These are phyloP conservation scores for Cucumis hystrix DNA, from an alignment of 306 rosid genomes.

Conservation along the genomic window DNA sequence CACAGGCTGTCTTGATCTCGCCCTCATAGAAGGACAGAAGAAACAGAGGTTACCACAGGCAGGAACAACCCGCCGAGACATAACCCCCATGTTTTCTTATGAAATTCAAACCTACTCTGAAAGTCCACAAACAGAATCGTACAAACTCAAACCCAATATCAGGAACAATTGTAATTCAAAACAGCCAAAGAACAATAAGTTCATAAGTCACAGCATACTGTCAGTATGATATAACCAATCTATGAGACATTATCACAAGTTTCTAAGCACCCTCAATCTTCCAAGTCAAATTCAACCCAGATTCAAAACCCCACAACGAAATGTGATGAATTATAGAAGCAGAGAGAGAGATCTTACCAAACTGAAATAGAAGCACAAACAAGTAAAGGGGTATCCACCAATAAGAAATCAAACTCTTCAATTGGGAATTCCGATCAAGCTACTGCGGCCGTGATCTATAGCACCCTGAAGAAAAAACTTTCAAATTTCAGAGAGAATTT, in stretches of 20 bases:
- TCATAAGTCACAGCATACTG: not conserved
- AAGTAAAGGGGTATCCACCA: not conserved
- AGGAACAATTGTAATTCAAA: not conserved
- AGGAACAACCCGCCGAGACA: conserved; percentile 97
- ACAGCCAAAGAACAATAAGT: not conserved
- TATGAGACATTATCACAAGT: not conserved
- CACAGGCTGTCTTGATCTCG: conserved; percentile 90
- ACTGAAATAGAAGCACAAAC: not conserved
- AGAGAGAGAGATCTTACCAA: conserved; percentile 4
- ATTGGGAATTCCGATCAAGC: conserved; percentile 3
- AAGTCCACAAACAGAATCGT: conserved; percentile 5
- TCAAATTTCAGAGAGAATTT: not conserved
- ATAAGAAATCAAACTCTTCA: not conserved
- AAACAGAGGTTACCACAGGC: conserved; percentile 85
- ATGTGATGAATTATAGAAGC: not conserved
- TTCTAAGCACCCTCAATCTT: not conserved
- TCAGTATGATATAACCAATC: not conserved
- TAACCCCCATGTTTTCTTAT: conserved; percentile 64
- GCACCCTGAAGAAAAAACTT: conserved; percentile 2
- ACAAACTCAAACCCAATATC: conserved; percentile 10
- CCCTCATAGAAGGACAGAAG: conserved; percentile 76
- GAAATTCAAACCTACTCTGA: conserved; percentile 20
- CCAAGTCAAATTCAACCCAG: not conserved
- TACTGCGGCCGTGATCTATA: not conserved
- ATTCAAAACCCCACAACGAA: not conserved